Conservation (phyloP, 1,139 yeast genomes). For the Debaryomycetaceae sp. region DNA sequence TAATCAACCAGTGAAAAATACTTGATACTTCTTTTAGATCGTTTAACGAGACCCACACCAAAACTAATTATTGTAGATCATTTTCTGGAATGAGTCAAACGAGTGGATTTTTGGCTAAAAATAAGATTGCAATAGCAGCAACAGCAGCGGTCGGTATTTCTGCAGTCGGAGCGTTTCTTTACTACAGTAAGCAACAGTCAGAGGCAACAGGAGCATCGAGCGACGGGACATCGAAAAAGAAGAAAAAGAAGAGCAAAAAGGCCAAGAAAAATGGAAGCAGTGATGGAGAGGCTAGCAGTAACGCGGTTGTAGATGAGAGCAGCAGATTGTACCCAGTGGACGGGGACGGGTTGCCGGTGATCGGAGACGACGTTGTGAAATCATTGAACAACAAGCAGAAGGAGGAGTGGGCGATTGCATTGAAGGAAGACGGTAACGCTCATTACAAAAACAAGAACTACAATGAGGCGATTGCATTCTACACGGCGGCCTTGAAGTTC, state of each 20-base stretch:
- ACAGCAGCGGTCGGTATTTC: constrained; percentile 63
- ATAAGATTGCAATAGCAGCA: constrained; percentile 56
- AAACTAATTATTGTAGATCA: constrained; percentile 1
- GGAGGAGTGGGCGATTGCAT: constrained; percentile 67
- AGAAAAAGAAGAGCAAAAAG: constrained; percentile 39
- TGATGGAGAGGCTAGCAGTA: constrained; percentile 13
- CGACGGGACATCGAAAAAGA: constrained; percentile 21
- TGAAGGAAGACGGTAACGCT: constrained; percentile 88
- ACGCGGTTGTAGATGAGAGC: constrained; percentile 10
- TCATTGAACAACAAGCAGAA: constrained; percentile 51
- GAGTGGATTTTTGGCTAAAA: constrained; percentile 46
- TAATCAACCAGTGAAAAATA: constrained; percentile 19
- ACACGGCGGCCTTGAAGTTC: constrained; percentile 72
- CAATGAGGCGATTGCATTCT: constrained; percentile 70
- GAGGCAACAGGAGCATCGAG: constrained; percentile 13
- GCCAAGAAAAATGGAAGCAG: constrained; percentile 26
- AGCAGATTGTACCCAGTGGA: constrained; percentile 44
- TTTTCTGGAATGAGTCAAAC: constrained; percentile 15
- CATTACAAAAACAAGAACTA: constrained; percentile 70
- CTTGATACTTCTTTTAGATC: constrained; percentile 3
- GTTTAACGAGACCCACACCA: not conserved
- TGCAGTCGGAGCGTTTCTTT: constrained; percentile 60
- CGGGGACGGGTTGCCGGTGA: constrained; percentile 53
- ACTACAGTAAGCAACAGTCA: constrained; percentile 36
- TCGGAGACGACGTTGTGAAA: constrained; percentile 46